phyloP scores from a whole-genome alignment of 148 eudicot genomes.

The Amaranthus cruentus region DNA sequence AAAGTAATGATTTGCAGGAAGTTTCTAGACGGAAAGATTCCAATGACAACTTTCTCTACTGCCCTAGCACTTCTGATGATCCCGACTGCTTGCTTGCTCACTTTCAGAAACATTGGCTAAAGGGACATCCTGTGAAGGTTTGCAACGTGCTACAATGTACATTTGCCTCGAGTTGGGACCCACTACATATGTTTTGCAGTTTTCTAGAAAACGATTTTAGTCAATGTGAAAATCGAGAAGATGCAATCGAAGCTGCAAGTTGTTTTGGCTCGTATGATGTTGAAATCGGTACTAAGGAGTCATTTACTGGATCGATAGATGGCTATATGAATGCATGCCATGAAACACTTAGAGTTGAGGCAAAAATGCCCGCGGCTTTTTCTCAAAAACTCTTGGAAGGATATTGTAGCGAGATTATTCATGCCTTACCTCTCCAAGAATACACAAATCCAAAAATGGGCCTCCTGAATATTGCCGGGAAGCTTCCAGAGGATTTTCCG shows the following conservation, averaged over 20 bases:
- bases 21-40: conserved; percentile 44
- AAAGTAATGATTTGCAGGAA: conserved; percentile 34
- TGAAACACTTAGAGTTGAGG: conserved; percentile 56
- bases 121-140: conserved; percentile 80
- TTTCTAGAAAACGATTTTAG: conserved; percentile 50
- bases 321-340: conserved; percentile 38
- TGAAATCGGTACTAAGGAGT: conserved; percentile 52
- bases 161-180: conserved; percentile 62
- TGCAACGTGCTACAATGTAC: conserved; percentile 43
- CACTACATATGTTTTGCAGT: conserved; percentile 55
- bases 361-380: conserved; percentile 54
- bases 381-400: conserved; percentile 51
- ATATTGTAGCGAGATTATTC: conserved; percentile 51
- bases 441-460: conserved; percentile 65
- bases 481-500: conserved; percentile 46
- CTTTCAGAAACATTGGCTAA: conserved; percentile 84
- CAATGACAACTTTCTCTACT: conserved; percentile 54
- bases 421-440: conserved; percentile 67
- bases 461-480: conserved; percentile 62
- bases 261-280: conserved; percentile 78
- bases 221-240: conserved; percentile 35
- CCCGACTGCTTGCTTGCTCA: conserved; percentile 45
- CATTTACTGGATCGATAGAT: conserved; percentile 49
- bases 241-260: conserved; percentile 30
- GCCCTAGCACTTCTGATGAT: conserved; percentile 49